Evolutionary conservation across 257 asterid genomes (phyloP).

Genomic region (Paraleonurus japonicus): DNA sequence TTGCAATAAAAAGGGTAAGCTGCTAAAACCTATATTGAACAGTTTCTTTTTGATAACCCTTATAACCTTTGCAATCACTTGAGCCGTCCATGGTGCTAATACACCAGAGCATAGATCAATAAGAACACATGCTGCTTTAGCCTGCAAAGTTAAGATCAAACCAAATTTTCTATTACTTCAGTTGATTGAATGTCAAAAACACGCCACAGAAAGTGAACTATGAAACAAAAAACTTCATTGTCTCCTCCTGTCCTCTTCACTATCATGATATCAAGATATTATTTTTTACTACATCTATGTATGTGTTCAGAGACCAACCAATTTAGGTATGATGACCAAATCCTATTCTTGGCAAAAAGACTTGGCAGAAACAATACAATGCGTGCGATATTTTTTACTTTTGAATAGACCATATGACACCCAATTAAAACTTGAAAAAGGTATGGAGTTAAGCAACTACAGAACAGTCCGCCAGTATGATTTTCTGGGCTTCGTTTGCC

Average conservation of each 20-base stretch:
- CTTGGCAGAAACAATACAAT: constrained; percentile 12
- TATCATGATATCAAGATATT: constrained; percentile 13
- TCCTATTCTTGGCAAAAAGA: neutral
- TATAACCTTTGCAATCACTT: constrained; percentile 86
- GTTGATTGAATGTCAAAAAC: constrained; percentile 23
- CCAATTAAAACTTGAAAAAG: neutral
- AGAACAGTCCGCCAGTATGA: neutral
- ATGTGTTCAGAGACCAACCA: constrained; percentile 23
- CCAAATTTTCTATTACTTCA: constrained; percentile 17
- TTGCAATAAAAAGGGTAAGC: constrained; percentile 19
- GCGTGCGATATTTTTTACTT: neutral
- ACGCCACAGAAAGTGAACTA: constrained; percentile 14
- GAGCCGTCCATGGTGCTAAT: constrained; percentile 92
- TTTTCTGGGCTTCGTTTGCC: constrained; percentile 20
- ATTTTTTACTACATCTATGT: constrained; percentile 11
- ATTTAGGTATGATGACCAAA: neutral
- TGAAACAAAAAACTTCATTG: neutral
- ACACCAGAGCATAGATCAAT: constrained; percentile 93
- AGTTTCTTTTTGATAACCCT: constrained; percentile 19
- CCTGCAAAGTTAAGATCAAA: constrained; percentile 52
- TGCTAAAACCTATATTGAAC: constrained; percentile 22
- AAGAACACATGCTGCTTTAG: constrained; percentile 89
- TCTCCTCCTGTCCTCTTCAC: constrained; percentile 16
- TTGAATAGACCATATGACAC: neutral
- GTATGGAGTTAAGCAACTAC: constrained; percentile 4